These are phyloP conservation scores for Themeda triandra DNA, from an alignment of 176 grass and related monocot genomes.

Conservation along the genomic window DNA sequence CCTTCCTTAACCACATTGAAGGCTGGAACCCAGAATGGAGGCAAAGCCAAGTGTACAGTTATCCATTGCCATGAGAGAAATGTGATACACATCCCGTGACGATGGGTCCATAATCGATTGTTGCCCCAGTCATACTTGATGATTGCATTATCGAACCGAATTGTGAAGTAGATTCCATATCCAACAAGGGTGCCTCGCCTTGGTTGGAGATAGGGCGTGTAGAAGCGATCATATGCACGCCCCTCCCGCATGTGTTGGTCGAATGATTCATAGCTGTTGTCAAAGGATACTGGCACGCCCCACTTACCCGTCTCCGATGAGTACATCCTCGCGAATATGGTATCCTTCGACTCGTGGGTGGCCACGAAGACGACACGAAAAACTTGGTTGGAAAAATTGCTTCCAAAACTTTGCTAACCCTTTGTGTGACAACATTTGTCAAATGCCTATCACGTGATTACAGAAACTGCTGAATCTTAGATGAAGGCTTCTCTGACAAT, in stretches of 20 bases:
- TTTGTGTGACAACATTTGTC: conserved; percentile 43
- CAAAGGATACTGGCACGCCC: too few species aligned
- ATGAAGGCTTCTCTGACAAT: conserved; percentile 65
- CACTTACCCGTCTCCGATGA: neutral
- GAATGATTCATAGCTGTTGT: too few species aligned
- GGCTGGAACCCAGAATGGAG: neutral
- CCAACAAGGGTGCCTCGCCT: neutral
- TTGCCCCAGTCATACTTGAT: neutral
- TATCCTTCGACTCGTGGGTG: neutral
- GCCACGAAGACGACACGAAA: neutral
- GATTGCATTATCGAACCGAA: neutral
- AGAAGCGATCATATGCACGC: too few species aligned
- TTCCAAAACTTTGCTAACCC: conserved; percentile 80
- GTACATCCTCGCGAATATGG: neutral
- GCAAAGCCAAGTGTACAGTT: neutral
- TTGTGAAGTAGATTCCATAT: neutral
- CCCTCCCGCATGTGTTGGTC: too few species aligned
- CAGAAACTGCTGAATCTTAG: conserved; percentile 66
- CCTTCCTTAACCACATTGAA: neutral
- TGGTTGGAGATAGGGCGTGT: too few species aligned
- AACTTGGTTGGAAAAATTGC: conserved; percentile 72
- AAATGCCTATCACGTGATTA: conserved; percentile 63
- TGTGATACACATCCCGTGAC: neutral
- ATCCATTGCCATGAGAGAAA: neutral
- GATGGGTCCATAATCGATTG: neutral